A percentile compares a stretch with the other conserved stretches of the same genome.
These are phyloP conservation scores for Alternaria solani DNA, from an alignment of 2,329 filamentous ascomycete species.

Conservation along the genomic window DNA sequence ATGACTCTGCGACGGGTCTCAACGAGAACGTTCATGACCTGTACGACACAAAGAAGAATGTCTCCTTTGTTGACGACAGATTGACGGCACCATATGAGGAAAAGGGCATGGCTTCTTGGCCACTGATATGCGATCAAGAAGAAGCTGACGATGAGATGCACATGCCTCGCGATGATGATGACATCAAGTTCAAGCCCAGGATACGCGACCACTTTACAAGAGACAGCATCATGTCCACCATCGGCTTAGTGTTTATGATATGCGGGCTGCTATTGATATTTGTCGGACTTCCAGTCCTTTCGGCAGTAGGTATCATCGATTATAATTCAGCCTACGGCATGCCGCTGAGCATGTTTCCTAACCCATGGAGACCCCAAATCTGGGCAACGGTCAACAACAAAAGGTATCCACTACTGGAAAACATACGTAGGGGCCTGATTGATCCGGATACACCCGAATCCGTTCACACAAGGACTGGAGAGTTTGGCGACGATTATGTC, in stretches of 20 bases:
- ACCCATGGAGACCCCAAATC: conserved; percentile 35
- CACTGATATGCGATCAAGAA: conserved; percentile 59
- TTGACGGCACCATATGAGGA: conserved; percentile 56
- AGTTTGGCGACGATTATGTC: conserved; percentile 56
- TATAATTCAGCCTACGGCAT: conserved; percentile 52
- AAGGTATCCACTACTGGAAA: conserved; percentile 58
- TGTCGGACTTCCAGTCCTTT: conserved; percentile 60
- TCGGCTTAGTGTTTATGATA: conserved; percentile 57
- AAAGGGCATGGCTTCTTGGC: conserved; percentile 52
- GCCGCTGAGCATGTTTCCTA: conserved; percentile 52
- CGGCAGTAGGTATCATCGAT: conserved; percentile 52
- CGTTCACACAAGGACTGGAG: conserved; percentile 56
- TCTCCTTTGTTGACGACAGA: conserved; percentile 58
- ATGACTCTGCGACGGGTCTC: conserved; percentile 38
- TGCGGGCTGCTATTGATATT: conserved; percentile 60
- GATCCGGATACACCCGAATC: conserved; percentile 61
- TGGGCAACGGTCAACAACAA: conserved; percentile 60
- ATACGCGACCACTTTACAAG: conserved; percentile 57
- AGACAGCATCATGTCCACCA: conserved; percentile 53
- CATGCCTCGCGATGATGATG: conserved; percentile 61
- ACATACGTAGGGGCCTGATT: conserved; percentile 58
- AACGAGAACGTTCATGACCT: conserved; percentile 28
- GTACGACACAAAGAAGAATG: conserved; percentile 38
- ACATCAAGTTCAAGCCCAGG: conserved; percentile 54
- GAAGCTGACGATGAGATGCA: conserved; percentile 65